Conservation (phyloP, 345 rosid species). For the Populus pruinosa region DNA sequence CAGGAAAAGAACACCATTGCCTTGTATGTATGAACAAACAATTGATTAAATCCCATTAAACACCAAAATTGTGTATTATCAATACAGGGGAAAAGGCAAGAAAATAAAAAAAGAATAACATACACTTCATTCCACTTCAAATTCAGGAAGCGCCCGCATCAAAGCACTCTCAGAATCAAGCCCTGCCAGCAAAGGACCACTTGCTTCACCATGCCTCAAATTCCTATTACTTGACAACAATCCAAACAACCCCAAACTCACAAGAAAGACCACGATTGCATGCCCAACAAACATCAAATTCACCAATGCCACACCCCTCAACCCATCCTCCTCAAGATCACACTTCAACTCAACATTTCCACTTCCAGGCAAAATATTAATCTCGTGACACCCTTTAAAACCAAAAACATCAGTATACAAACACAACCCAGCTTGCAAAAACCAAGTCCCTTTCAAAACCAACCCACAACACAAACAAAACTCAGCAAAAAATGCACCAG, state of each 20-base stretch:
- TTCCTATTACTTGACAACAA: slow-evolving; percentile 32
- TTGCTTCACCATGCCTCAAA: slow-evolving; percentile 37
- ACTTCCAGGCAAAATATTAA: slow-evolving; percentile 20
- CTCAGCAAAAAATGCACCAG: slow-evolving; percentile 48
- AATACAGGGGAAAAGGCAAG: background rate
- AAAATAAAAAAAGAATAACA: background rate
- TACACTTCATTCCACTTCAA: slow-evolving; percentile 42
- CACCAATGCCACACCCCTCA: slow-evolving; percentile 52
- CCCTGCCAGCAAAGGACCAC: slow-evolving; percentile 44
- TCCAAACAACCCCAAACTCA: slow-evolving; percentile 32
- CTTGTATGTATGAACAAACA: background rate
- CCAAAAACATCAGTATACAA: slow-evolving; percentile 46
- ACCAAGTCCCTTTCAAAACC: slow-evolving; percentile 54
- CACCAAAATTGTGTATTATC: slow-evolving; percentile 10
- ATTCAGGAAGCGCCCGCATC: slow-evolving; percentile 25
- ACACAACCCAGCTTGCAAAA: slow-evolving; percentile 48
- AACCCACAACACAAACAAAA: slow-evolving; percentile 42
- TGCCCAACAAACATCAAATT: slow-evolving; percentile 51
- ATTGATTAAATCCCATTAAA: slow-evolving; percentile 8
- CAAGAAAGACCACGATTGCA: slow-evolving; percentile 36
- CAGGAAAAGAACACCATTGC: background rate
- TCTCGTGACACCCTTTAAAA: slow-evolving; percentile 40
- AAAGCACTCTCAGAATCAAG: slow-evolving; percentile 27
- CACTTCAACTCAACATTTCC: slow-evolving; percentile 41
- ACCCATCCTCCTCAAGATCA: slow-evolving; percentile 50